Base-by-base conservation (phyloP, 768 basidiomycete genomes). In the Polyporus arcularius region DNA sequence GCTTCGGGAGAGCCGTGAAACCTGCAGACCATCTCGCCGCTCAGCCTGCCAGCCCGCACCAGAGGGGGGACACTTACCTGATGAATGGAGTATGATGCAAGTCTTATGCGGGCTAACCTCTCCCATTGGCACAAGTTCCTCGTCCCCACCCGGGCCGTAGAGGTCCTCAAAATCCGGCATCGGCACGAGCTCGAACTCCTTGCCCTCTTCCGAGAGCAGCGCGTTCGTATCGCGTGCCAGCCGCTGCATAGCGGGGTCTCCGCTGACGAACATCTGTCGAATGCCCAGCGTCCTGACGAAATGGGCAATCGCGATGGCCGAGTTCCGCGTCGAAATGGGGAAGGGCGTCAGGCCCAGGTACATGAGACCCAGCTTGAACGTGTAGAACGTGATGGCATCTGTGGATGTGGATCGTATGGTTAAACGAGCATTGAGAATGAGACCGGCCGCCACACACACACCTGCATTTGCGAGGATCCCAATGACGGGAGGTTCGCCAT, bases 261-360 rank as follows among this genome's bases (percentile, higher is more conserved):
- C 56, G 43, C 64, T 64, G 18, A 68, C 67, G 63, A 71, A 64
- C 40, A 72, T 52, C 45, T 75, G 72, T 0, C 59, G 64, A 12
- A 67, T 64, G 8, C 64, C 64, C 9, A 67, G 71, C 54, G 65
- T 62, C n/a, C 54, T 45, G 9, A 79, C 64, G 0, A 78, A 70
- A 41, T 76, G 69, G 7, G 76, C 75, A 12, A 76, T 63, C 0
- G 66, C 72, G 35, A 59, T 54, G 11, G 66, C 70, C 12, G 77
- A 75, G 62, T 76, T 76, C 10, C 74, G 70, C 7, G 67, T 66
- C n/a, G 75, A 74, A 45, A 77, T 69, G 3, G 76, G 74, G 65
- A 79, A 79, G 0, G 69, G 64, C 18, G 57, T 62, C n/a, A 61
- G 53, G 21, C 68, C 69, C n/a, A 65, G 62, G 39, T 67, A 61